Evolutionary conservation across 2,329 filamentous ascomycete species (phyloP), one percentile per base, ranked within the genome.

Genomic region (Talaromyces albobiverticillius): DNA sequence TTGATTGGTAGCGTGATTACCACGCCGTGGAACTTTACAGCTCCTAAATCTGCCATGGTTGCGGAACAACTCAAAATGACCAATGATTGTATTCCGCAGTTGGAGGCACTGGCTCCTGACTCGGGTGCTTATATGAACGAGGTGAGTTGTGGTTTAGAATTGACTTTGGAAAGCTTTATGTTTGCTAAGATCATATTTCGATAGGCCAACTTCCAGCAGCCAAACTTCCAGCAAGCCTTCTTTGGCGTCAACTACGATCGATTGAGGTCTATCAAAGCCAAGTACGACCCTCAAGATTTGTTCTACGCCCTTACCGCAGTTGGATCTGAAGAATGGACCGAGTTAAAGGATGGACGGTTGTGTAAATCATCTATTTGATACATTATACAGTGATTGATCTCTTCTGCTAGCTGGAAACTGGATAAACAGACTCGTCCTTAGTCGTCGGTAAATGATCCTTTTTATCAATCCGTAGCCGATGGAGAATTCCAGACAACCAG

Each of bases 51-150:
- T 23, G 54, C 71, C 3, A 73, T 73, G 67, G 25, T 72, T 4
- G 67, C 59, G 0, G 64, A 67, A 29, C 70, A 75, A 56, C 42
- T 63, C 20, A 60, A 63, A 50, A 74, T 77, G 57, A 77, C 73
- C 3, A 56, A 73, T n/a, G 62, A 70, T 1, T 67, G 67, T 13
- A 64, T 74, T 7, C 72, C 74, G 4, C 62, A 66, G 45, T 58
- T 78, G 3, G 68, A 72, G 50, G 67, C 63, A 9, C 56, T 74
- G 10, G 72, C 73, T 1, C 73, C 74, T 0, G 63, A 67, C 38
- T 67, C 66, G 6, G 71, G 72, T 2, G 64, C 63, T 3, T 78
- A 79, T 57, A 57, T 74, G 54, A 78, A 76, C 51, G 75, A 53
- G 34, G 50, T 41, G 46, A n/a, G 8, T 36, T 38, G 31, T 34